These are phyloP conservation scores for Aspergillus sp. DNA, from an alignment of 2,329 filamentous ascomycete genomes.

Conservation along the genomic window DNA sequence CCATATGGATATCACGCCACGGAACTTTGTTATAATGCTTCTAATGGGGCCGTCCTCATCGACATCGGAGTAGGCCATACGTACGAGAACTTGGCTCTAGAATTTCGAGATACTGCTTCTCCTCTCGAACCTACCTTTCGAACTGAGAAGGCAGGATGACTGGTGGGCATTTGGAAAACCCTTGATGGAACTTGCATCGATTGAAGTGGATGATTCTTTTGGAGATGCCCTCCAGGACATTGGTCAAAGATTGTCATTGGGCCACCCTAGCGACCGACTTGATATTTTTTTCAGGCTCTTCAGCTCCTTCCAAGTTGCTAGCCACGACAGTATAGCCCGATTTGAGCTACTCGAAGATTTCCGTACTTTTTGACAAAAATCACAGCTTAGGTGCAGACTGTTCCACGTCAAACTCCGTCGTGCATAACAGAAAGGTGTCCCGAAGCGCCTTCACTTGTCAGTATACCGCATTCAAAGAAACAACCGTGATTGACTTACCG, in stretches of 20 bases:
- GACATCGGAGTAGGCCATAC: neutral
- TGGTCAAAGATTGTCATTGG: neutral
- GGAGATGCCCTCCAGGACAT: too few species aligned
- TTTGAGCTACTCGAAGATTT: too few species aligned
- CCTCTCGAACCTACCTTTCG: neutral
- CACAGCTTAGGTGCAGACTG: constrained; percentile 25
- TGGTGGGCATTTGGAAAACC: too few species aligned
- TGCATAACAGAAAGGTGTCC: constrained; percentile 55
- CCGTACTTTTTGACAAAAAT: too few species aligned
- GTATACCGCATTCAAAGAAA: constrained; percentile 6
- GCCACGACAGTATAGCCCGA: too few species aligned
- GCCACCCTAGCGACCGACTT: neutral
- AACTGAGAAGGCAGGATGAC: neutral
- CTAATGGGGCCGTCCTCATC: neutral
- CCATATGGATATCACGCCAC: neutral
- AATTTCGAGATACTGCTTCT: neutral
- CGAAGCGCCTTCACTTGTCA: constrained; percentile 37
- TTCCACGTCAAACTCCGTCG: constrained; percentile 49
- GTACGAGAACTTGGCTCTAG: neutral
- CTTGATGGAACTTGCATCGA: too few species aligned
- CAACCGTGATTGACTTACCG: constrained; percentile 24
- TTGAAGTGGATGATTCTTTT: too few species aligned
- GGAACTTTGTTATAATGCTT: neutral
- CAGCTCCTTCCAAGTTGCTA: too few species aligned
- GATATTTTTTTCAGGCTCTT: too few species aligned